phyloP scores from a whole-genome alignment of 73 alveolate genomes.

The Durusdinium trenchii region DNA sequence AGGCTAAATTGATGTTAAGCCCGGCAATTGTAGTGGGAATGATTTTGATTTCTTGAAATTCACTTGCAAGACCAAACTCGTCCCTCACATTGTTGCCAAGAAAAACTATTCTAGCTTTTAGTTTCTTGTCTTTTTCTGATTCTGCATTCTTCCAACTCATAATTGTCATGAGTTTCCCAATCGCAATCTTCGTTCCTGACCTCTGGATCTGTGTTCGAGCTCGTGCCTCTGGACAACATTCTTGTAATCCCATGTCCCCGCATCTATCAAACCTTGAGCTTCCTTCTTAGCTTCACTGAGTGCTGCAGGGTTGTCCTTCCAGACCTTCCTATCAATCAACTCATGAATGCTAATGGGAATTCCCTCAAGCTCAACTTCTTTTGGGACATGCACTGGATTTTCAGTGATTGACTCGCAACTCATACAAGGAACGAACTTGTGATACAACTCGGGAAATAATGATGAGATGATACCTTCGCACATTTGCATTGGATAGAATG shows the following conservation, averaged over 20 bases:
- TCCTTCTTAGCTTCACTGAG: background rate
- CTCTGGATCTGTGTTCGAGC: background rate
- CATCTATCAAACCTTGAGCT: background rate
- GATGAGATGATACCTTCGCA: background rate
- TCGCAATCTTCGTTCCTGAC: background rate
- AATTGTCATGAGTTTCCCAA: constrained; percentile 46
- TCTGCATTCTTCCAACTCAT: constrained; percentile 61
- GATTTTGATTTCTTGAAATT: constrained; percentile 42
- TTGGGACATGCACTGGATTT: background rate
- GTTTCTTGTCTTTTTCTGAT: background rate
- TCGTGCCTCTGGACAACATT: background rate
- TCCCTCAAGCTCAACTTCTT: background rate
- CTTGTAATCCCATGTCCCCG: constrained; percentile 10
- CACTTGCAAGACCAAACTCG: constrained; percentile 18
- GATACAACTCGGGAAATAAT: background rate
- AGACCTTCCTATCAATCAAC: background rate
- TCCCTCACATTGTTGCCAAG: constrained; percentile 30
- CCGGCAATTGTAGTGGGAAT: constrained; percentile 27
- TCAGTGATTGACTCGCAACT: background rate
- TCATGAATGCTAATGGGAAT: background rate
- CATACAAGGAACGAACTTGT: background rate
- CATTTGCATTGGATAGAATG: background rate
- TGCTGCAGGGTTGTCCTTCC: background rate
- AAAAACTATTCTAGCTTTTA: constrained; percentile 32
- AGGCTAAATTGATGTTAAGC: constrained; percentile 26